Base-by-base conservation (phyloP, 495 filamentous ascomycete genomes). In the Podospora didyma region DNA sequence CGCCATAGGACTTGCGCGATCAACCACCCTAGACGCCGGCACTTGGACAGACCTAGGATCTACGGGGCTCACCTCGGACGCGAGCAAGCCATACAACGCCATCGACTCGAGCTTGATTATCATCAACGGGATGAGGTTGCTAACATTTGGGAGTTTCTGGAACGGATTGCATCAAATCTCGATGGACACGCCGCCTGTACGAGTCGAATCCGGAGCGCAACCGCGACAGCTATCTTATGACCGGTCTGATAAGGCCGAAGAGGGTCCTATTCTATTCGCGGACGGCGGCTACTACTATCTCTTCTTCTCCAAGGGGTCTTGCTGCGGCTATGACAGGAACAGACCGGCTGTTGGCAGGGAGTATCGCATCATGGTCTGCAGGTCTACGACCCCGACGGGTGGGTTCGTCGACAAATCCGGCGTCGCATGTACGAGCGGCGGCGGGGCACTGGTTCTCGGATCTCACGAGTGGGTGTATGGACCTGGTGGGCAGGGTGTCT, bases 111-210 rank as follows among this genome's bases (percentile, higher is more conserved):
- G 87, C 68, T 74, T 87, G 35, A 70, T 88, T 62, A 55, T 56
- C 16, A 72, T 62, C n/a, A n/a, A n/a, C n/a, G n/a, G n/a, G n/a
- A n/a, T n/a, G n/a, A n/a, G n/a, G n/a, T n/a, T n/a, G n/a, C n/a
- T n/a, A n/a, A n/a, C n/a, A 53, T 92, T 86, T 44, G 88, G 88
- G 17, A 82, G 77, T 23, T 91, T 86, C 75, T 91, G 87, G 87
- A 67, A 76, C 7, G 84, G 84, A 54, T 73, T 89, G 49, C 83
- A 79, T 72, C 86, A 88, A 65, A 81, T 83, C 7, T 60, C 73
- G 11, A 77, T 89, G 72, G 75, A 31, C 26, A 42, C 69, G 22
- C 71, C 72, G 50, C 34, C 9, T 37, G 34, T 16, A 16, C 9
- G 34, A 10, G 34, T 16, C 9, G 34, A 37, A 10, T 7, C 34